phyloP scores from a whole-genome alignment of 2,329 filamentous ascomycete species.

The Epicoccum nigrum region DNA sequence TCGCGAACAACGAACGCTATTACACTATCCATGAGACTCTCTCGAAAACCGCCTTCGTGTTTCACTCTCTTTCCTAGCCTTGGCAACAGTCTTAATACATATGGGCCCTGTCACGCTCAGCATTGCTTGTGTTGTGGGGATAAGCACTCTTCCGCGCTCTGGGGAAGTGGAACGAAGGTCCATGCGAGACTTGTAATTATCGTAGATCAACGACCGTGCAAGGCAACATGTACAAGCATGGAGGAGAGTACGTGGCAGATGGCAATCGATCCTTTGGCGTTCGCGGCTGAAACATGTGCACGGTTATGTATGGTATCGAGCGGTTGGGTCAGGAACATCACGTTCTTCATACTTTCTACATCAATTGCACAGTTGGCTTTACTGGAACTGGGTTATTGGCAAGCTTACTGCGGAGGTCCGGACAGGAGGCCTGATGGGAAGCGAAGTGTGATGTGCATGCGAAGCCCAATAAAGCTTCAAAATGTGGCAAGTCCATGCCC shows the following conservation, averaged over 20 bases:
- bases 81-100: neutral
- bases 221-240: neutral
- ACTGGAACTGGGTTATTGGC: no score
- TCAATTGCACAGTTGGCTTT: no score
- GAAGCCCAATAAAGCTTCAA: no score
- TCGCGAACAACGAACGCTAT: no score
- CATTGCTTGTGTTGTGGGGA: neutral
- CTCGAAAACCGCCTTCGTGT: neutral
- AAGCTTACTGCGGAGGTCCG: conserved; percentile 1
- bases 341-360: no score
- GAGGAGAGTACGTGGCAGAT: conserved; percentile 1
- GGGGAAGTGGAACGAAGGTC: conserved; percentile 11
- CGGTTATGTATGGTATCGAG: no score
- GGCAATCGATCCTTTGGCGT: neutral
- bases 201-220: conserved; percentile 12
- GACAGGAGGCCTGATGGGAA: conserved; percentile 1
- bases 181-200: neutral
- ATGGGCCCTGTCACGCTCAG: neutral
- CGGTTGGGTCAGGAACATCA: no score
- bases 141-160: neutral
- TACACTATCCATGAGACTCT: no score
- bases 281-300: conserved; percentile 5
- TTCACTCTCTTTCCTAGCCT: neutral
- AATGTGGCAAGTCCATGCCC: conserved; percentile 1
- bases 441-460: neutral